Evolutionary conservation across 2,329 filamentous ascomycete species (phyloP).

Genomic region (Fusarium sp.): DNA sequence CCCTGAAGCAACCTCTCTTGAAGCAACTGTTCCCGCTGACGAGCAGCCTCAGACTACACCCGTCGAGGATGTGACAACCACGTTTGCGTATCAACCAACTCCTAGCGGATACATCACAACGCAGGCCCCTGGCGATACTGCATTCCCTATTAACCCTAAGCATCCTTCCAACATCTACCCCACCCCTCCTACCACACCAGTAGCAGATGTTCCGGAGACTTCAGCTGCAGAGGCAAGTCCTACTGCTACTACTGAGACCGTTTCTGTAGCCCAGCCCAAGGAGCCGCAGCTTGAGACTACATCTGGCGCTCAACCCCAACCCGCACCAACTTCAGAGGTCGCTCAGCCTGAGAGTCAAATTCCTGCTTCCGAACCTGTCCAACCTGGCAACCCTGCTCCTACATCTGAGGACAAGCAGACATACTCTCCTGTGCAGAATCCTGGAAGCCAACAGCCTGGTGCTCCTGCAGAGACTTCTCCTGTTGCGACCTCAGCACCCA

Average conservation of each 20-base stretch:
- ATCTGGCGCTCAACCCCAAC: conserved; percentile 16
- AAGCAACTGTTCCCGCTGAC: conserved; percentile 2
- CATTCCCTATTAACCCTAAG: conserved; percentile 15
- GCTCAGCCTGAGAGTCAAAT: conserved; percentile 13
- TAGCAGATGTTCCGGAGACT: conserved; percentile 1
- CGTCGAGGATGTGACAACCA: conserved; percentile 9
- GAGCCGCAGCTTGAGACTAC: conserved; percentile 15
- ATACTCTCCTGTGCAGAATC: conserved; percentile 13
- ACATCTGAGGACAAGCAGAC: conserved; percentile 23
- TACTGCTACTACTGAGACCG: conserved; percentile 26
- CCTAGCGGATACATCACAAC: conserved; percentile 20
- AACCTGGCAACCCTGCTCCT: conserved; percentile 15
- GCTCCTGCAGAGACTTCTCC: conserved; percentile 6
- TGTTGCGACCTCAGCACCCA: conserved; percentile 1
- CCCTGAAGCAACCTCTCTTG: conserved; percentile 15
- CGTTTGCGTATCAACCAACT: conserved; percentile 11
- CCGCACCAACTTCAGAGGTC: conserved; percentile 22
- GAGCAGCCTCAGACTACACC: conserved; percentile 5
- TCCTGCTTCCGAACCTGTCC: conserved; percentile 18
- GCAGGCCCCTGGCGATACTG: conserved; percentile 9
- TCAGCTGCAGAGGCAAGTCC: conserved; percentile 10
- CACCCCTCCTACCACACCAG: conserved; percentile 2
- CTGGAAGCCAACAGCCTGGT: conserved; percentile 17
- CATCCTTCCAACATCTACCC: conserved; percentile 15
- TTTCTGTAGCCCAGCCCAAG: conserved; percentile 34